phyloP scores from a whole-genome alignment of 2,329 filamentous ascomycete genomes.

The Aspergillus fumigatiaffinis region DNA sequence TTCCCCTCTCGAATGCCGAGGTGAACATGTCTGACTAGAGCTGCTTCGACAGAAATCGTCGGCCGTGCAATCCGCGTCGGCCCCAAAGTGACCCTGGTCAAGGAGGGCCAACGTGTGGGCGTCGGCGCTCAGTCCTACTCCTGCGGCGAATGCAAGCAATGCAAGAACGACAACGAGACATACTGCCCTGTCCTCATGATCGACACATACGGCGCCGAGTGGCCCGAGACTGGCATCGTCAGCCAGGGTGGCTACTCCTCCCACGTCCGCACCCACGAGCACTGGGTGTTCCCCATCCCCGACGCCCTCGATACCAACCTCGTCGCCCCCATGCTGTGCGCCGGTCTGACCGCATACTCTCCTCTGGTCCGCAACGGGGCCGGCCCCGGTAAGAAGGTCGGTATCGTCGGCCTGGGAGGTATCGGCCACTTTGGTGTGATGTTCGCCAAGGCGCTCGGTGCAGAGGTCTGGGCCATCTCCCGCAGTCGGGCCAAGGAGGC shows the following conservation, averaged over 20 bases:
- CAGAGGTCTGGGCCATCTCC: conserved; percentile 60
- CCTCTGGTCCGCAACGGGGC: conserved; percentile 71
- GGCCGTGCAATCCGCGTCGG: conserved; percentile 66
- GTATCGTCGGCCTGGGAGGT: conserved; percentile 52
- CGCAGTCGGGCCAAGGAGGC: conserved; percentile 58
- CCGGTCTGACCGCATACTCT: conserved; percentile 74
- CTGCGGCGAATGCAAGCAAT: conserved; percentile 62
- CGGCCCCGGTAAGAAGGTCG: conserved; percentile 57
- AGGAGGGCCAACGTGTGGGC: conserved; percentile 62
- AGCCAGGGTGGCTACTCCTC: conserved; percentile 64
- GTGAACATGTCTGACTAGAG: background rate
- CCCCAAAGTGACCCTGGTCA: conserved; percentile 58
- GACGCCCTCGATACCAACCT: conserved; percentile 58
- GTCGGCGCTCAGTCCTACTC: conserved; percentile 66
- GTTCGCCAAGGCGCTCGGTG: conserved; percentile 65
- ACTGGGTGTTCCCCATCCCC: conserved; percentile 68
- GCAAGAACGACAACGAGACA: conserved; percentile 64
- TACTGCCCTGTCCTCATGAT: conserved; percentile 56
- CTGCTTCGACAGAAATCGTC: conserved; percentile 55
- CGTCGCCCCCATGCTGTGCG: conserved; percentile 79
- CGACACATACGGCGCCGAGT: conserved; percentile 54
- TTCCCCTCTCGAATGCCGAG: background rate
- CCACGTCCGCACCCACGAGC: conserved; percentile 70
- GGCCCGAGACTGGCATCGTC: conserved; percentile 58
- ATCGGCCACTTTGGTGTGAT: conserved; percentile 69